These are phyloP conservation scores for Aspergillus egyptiacus DNA, from an alignment of 495 filamentous ascomycete genomes.

Conservation along the genomic window DNA sequence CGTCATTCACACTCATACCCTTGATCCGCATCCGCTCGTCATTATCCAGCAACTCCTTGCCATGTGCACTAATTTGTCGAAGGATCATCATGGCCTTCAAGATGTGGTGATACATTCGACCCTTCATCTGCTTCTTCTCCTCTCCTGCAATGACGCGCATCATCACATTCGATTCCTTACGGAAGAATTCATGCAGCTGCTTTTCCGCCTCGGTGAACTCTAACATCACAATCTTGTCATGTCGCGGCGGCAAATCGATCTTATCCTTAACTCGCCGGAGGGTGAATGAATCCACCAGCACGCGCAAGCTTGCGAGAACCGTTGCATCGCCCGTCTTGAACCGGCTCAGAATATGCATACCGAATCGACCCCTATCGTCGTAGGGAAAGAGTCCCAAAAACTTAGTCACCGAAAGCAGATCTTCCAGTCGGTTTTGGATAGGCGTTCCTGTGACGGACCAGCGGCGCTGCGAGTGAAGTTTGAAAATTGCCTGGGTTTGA, in stretches of 20 bases:
- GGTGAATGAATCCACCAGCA: slow-evolving; percentile 90
- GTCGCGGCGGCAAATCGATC: slow-evolving; percentile 71
- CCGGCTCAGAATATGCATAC: slow-evolving; percentile 69
- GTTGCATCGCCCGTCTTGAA: slow-evolving; percentile 74
- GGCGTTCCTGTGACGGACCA: slow-evolving; percentile 96
- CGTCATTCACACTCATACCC: slow-evolving; percentile 70
- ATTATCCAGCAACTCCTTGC: slow-evolving; percentile 76
- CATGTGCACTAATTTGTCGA: slow-evolving; percentile 85
- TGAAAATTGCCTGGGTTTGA: slow-evolving; percentile 76
- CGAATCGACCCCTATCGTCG: slow-evolving; percentile 67
- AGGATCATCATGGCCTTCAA: slow-evolving; percentile 85
- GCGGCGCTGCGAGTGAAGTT: slow-evolving; percentile 71
- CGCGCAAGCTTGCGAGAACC: slow-evolving; percentile 74
- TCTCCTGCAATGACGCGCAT: slow-evolving; percentile 50
- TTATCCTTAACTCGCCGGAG: slow-evolving; percentile 88
- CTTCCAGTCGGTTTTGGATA: slow-evolving; percentile 86
- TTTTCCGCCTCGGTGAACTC: slow-evolving; percentile 51
- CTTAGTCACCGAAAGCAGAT: slow-evolving; percentile 81
- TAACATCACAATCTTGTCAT: slow-evolving; percentile 62
- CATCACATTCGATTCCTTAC: slow-evolving; percentile 56
- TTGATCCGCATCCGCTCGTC: slow-evolving; percentile 73
- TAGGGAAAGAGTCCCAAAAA: slow-evolving; percentile 86
- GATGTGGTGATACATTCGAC: slow-evolving; percentile 81
- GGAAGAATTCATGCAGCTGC: slow-evolving; percentile 55
- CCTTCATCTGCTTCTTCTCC: slow-evolving; percentile 59